Evolutionary conservation across 225 moss, liverwort and hornwort species (phyloP).

Genomic region (Antitrichia curtipendula): DNA sequence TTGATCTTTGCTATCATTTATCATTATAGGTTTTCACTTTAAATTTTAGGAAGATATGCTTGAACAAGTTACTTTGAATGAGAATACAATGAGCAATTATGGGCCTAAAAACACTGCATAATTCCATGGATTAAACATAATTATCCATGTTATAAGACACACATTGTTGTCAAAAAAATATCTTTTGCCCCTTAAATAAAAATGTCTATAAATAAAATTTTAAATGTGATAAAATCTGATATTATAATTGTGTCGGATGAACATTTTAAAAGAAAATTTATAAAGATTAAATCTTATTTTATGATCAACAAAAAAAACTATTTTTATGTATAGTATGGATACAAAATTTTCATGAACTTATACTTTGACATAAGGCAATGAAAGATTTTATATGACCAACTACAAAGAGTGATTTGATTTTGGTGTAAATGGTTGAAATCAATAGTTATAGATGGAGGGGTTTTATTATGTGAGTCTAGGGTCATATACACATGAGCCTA

Average conservation of each 20-base stretch:
- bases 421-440: not conserved
- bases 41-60: not conserved
- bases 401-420: not conserved
- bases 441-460: not conserved
- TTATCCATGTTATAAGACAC: not conserved
- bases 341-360: not conserved
- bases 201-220: too few relatives aligned
- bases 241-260: not conserved
- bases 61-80: not conserved
- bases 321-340: fast-evolving
- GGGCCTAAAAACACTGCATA: not conserved
- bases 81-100: not conserved
- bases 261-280: not conserved
- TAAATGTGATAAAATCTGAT: not conserved
- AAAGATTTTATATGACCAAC: not conserved
- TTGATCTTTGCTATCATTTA: not conserved
- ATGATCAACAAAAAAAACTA: not conserved
- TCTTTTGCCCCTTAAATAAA: too few relatives aligned
- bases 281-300: not conserved
- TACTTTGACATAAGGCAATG: not conserved
- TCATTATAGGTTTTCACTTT: not conserved
- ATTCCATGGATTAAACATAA: not conserved
- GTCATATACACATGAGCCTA: too few relatives aligned
- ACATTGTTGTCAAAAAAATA: not conserved
- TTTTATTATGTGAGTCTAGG: too few relatives aligned